Evolutionary conservation across 1,284 basidiomycete genomes (phyloP).

Genomic region (Malassezia equina): DNA sequence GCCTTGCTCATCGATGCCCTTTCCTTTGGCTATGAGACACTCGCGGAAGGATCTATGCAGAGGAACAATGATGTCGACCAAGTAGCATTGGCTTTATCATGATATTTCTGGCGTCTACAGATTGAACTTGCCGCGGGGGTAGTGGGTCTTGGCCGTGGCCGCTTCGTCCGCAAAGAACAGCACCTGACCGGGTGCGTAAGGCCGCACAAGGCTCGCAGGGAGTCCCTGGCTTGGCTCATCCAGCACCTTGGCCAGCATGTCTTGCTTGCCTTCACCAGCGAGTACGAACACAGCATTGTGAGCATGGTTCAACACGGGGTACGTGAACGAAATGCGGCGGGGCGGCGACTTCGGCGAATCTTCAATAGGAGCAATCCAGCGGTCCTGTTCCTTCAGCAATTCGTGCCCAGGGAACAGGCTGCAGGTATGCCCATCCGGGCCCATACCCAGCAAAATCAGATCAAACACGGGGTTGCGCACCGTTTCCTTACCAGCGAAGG

Average conservation of each 20-base stretch:
- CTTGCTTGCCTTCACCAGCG: conserved; percentile 71
- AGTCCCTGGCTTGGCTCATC: conserved; percentile 71
- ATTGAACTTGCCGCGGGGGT: conserved; percentile 13
- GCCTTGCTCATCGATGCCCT: conserved; percentile 34
- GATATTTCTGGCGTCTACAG: neutral
- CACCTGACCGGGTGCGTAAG: conserved; percentile 60
- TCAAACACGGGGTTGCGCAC: conserved; percentile 47
- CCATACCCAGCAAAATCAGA: conserved; percentile 48
- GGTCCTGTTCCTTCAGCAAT: conserved; percentile 69
- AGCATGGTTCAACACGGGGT: conserved; percentile 53
- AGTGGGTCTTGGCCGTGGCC: conserved; percentile 31
- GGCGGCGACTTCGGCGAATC: conserved; percentile 91
- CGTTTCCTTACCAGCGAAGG: conserved; percentile 55
- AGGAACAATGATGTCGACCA: neutral
- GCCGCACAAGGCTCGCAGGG: conserved; percentile 72
- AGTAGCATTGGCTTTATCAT: conserved; percentile 8
- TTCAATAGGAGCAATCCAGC: conserved; percentile 87
- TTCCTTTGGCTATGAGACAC: conserved; percentile 24
- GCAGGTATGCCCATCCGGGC: conserved; percentile 79
- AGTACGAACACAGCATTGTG: conserved; percentile 75
- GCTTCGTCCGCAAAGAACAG: conserved; percentile 44
- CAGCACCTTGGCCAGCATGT: conserved; percentile 63
- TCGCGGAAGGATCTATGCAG: neutral
- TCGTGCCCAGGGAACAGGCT: conserved; percentile 87
- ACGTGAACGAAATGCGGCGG: conserved; percentile 58